phyloP scores from a whole-genome alignment of 73 alveolate genomes.

The Paramecium sonneborni region DNA sequence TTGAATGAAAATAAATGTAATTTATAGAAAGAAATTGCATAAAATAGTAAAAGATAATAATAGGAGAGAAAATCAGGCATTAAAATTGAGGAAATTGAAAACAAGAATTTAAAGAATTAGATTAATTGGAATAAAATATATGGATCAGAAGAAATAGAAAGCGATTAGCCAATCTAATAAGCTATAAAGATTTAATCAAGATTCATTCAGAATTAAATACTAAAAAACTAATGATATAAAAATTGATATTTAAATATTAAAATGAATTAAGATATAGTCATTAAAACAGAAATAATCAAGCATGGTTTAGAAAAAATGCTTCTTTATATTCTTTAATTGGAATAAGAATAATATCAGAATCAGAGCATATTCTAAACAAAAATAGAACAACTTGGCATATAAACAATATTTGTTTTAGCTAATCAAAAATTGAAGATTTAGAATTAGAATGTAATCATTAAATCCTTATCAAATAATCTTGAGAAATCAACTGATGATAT shows the following conservation, averaged over 20 bases:
- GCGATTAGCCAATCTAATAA: background rate
- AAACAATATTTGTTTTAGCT: background rate
- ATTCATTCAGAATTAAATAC: background rate
- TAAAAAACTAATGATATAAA: background rate
- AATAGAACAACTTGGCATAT: background rate
- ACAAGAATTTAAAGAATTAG: background rate
- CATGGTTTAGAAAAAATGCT: no score
- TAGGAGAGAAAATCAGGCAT: background rate
- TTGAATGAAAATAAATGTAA: background rate
- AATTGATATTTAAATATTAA: no score
- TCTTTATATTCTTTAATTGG: no score
- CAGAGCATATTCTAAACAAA: no score
- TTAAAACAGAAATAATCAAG: no score
- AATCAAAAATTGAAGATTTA: background rate
- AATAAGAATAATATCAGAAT: no score
- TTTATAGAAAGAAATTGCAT: background rate
- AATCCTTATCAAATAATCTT: background rate
- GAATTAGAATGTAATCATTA: background rate
- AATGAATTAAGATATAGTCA: no score
- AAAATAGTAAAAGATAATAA: background rate
- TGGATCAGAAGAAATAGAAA: background rate
- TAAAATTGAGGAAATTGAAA: background rate
- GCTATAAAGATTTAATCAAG: background rate
- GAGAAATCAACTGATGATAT: background rate
- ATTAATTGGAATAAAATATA: background rate